Base-by-base conservation (phyloP, 805 yeast species). In the Helenozyma baotianmanensis region DNA sequence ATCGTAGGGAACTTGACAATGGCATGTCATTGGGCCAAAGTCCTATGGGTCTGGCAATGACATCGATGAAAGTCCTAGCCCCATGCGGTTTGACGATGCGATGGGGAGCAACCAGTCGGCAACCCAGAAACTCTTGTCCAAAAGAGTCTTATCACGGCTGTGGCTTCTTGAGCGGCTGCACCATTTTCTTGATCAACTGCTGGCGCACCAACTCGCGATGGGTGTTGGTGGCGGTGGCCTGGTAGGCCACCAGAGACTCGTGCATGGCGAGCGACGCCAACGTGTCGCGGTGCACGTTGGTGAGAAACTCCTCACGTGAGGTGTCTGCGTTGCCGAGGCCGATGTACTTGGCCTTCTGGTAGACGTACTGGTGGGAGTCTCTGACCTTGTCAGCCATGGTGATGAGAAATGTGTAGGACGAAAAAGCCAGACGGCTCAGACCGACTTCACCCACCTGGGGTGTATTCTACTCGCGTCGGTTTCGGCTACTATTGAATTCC, bases 281-380 rank as follows among this genome's bases (percentile, higher is more conserved):
- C 2, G 86, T 74, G 46, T 84, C 94, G 38, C 84, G 60, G 35
- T 76, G 77, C 2, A 81, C 64, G 46, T 82, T 84, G 5, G 71
- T 56, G 39, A 80, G 48, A 76, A 90, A 89, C 53, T 84, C 90
- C 11, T 62, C 60, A 32, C 80, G 64, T 0, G 81, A 65, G 0
- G 94, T 87, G 33, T 77, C 79, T 8, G 88, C 70, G 49, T 77
- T 70, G 0, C 96, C 96, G 1, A 89, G 55, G 2, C 95, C 95
- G 14, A 81, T 63, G 50, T 82, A 78, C 48, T 80, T 76, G 26
- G 76, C 44, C 47, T 78, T 79, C 32, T 76, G 62, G 21, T 64
- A 71, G 29, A 74, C 76, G 50, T 67, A 79, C 29, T 66, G 63
- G 47, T 74, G 81, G 39, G 68, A 68, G 26, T 79, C 83, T 42